Evolutionary conservation across 2,329 filamentous ascomycete genomes (phyloP).

Genomic region (Lasiodiplodia hormozganensis): DNA sequence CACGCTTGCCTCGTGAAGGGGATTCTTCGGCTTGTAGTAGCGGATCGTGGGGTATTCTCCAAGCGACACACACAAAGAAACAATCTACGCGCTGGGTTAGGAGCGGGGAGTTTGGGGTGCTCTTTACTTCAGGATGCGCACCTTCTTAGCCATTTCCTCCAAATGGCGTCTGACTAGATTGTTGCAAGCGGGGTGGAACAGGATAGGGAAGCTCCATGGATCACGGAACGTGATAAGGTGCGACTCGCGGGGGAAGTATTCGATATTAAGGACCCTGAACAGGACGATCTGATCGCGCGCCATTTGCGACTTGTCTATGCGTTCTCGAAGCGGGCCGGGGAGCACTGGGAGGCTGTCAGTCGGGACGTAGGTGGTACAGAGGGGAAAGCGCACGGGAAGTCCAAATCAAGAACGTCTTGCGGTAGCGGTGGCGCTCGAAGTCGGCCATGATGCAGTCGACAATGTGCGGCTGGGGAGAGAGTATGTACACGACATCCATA

Average conservation of each 20-base stretch:
- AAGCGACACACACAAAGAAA: conserved; percentile 86
- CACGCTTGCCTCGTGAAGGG: conserved; percentile 85
- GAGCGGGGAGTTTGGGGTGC: neutral
- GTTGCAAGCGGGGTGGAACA: conserved; percentile 92
- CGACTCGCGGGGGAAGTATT: conserved; percentile 90
- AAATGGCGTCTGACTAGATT: conserved; percentile 82
- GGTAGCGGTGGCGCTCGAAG: conserved; percentile 83
- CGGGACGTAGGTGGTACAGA: conserved; percentile 1
- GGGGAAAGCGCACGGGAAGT: conserved; percentile 62
- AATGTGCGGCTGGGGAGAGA: conserved; percentile 84
- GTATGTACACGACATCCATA: conserved; percentile 94
- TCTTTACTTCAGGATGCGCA: conserved; percentile 47
- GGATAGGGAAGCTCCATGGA: conserved; percentile 91
- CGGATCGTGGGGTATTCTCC: conserved; percentile 93
- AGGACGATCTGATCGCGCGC: conserved; percentile 78
- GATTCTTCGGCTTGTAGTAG: conserved; percentile 80
- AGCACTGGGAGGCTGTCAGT: conserved; percentile 59
- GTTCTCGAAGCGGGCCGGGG: conserved; percentile 71
- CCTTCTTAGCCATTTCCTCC: conserved; percentile 86
- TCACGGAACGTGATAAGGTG: conserved; percentile 91
- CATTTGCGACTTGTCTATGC: conserved; percentile 74
- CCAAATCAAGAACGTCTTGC: conserved; percentile 83
- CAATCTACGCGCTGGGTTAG: conserved; percentile 63
- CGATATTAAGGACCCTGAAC: conserved; percentile 82
- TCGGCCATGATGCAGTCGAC: conserved; percentile 95